Percentiles rank a stretch among this genome's conserved stretches.
Evolutionary conservation across 140 eudicot species (phyloP).

Genomic region (Oenanthe javanica): DNA sequence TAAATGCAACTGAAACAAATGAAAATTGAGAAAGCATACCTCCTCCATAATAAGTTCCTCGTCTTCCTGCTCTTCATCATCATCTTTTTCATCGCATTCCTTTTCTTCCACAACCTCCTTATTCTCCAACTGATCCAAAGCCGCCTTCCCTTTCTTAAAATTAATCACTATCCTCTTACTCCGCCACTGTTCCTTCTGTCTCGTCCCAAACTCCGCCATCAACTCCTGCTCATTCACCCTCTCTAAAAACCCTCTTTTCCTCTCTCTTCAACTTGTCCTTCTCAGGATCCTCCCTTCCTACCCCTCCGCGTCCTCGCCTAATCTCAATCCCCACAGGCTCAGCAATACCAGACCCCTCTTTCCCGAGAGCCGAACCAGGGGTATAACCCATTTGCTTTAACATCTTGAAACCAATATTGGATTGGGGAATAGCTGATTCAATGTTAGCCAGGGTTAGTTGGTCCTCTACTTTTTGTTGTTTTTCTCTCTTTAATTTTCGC

Average conservation of each 20-base stretch:
- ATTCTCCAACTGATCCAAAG: slow-evolving; percentile 79
- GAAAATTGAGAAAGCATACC: slow-evolving; percentile 28
- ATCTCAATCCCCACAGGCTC: slow-evolving; percentile 79
- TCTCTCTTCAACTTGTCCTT: slow-evolving; percentile 69
- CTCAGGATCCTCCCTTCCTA: slow-evolving; percentile 68
- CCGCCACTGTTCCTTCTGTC: slow-evolving; percentile 80
- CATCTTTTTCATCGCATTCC: slow-evolving; percentile 26
- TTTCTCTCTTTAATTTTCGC: slow-evolving; percentile 47
- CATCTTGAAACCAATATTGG: slow-evolving; percentile 92
- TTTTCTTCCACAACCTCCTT: slow-evolving; percentile 54
- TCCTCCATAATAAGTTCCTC: slow-evolving; percentile 77
- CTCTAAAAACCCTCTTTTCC: slow-evolving; percentile 23
- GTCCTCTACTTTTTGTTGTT: slow-evolving; percentile 64
- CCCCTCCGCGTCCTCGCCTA: slow-evolving; percentile 74
- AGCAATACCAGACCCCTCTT: slow-evolving; percentile 57
- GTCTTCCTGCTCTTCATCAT: slow-evolving; percentile 51
- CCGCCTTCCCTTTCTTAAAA: slow-evolving; percentile 73
- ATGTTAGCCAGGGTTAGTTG: slow-evolving; percentile 54
- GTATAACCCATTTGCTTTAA: slow-evolving; percentile 89
- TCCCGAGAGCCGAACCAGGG: slow-evolving; percentile 79
- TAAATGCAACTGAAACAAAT: neutral
- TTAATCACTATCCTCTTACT: slow-evolving; percentile 47
- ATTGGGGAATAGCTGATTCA: slow-evolving; percentile 70
- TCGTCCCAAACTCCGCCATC: slow-evolving; percentile 63
- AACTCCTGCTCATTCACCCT: slow-evolving; percentile 55